Evolutionary conservation across 2,329 filamentous ascomycete genomes (phyloP).

Genomic region (Neurospora crassa): DNA sequence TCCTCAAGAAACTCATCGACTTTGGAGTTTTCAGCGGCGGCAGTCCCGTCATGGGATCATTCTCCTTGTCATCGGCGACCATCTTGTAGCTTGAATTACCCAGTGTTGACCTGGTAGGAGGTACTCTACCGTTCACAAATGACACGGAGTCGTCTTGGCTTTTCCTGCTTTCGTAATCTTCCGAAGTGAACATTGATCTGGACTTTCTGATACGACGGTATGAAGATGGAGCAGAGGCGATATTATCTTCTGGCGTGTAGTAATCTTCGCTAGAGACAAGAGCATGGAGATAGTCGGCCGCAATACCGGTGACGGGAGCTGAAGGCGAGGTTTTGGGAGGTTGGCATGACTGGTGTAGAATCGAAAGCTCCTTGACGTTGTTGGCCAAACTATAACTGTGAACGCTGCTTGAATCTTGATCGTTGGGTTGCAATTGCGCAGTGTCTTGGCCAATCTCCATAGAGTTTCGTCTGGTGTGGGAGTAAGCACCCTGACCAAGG

Average conservation of each 20-base stretch:
- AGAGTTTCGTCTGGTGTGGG: not conserved
- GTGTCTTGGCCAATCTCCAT: not conserved
- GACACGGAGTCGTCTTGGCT: conserved; percentile 7
- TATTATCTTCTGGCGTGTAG: conserved; percentile 38
- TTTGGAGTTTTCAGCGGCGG: conserved; percentile 35
- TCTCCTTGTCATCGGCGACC: conserved; percentile 21
- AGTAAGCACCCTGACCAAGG: not conserved
- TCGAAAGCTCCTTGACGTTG: not conserved
- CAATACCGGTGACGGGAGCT: conserved; percentile 10
- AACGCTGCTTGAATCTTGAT: conserved; percentile 3
- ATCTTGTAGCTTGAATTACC: conserved; percentile 5
- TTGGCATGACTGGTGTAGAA: conserved; percentile 1
- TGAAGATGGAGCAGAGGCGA: conserved; percentile 37
- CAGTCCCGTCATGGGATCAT: conserved; percentile 16
- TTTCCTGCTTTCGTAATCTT: conserved; percentile 11
- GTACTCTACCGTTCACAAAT: not conserved
- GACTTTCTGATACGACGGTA: conserved; percentile 44
- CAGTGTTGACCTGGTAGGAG: not conserved
- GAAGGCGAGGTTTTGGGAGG: conserved; percentile 11
- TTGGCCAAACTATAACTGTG: conserved; percentile 2
- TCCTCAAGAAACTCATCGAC: conserved; percentile 45
- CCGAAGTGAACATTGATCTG: conserved; percentile 41
- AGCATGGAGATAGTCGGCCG: conserved; percentile 28
- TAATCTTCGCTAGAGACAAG: conserved; percentile 30
- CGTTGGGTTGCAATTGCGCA: not conserved